These are phyloP conservation scores for Wickerhamomyces sp. DNA, from an alignment of 1,139 yeast species.

Conservation along the genomic window DNA sequence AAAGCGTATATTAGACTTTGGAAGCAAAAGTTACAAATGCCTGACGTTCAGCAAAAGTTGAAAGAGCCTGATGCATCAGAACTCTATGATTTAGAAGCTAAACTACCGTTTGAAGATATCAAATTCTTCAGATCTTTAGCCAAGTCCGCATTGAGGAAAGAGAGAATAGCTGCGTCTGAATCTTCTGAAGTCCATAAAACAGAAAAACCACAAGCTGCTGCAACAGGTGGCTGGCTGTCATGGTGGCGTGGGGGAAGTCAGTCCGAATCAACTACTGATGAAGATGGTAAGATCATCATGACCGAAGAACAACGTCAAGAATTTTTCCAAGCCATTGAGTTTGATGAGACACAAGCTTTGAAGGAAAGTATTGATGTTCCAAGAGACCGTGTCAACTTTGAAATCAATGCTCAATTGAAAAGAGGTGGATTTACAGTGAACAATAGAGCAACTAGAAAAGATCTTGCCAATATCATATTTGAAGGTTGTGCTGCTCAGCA, in stretches of 20 bases:
- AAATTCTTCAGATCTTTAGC: conserved; percentile 83
- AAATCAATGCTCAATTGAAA: conserved; percentile 61
- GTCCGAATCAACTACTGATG: conserved; percentile 17
- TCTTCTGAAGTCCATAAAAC: conserved; percentile 10
- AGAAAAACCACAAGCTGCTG: conserved; percentile 15
- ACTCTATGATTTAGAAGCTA: conserved; percentile 52
- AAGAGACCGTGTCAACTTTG: conserved; percentile 63
- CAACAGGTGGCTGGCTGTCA: conserved; percentile 50
- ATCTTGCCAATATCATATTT: conserved; percentile 73
- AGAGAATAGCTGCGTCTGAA: conserved; percentile 32
- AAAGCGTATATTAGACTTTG: conserved; percentile 64
- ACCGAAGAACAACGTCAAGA: conserved; percentile 76
- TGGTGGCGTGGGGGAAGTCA: conserved; percentile 46
- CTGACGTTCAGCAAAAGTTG: conserved; percentile 26
- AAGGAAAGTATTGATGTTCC: conserved; percentile 62
- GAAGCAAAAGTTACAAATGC: conserved; percentile 46
- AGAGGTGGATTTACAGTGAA: conserved; percentile 73
- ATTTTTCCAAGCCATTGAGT: conserved; percentile 89
- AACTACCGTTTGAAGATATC: conserved; percentile 70
- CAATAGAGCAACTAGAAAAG: conserved; percentile 33
- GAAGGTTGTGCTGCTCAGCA: conserved; percentile 78
- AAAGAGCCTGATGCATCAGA: conserved; percentile 30
- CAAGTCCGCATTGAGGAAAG: conserved; percentile 57
- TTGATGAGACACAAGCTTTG: conserved; percentile 62
- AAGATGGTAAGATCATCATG: conserved; percentile 33